Evolutionary conservation across 2,329 filamentous ascomycete genomes (phyloP).

Genomic region (Aspergillus cejpii): DNA sequence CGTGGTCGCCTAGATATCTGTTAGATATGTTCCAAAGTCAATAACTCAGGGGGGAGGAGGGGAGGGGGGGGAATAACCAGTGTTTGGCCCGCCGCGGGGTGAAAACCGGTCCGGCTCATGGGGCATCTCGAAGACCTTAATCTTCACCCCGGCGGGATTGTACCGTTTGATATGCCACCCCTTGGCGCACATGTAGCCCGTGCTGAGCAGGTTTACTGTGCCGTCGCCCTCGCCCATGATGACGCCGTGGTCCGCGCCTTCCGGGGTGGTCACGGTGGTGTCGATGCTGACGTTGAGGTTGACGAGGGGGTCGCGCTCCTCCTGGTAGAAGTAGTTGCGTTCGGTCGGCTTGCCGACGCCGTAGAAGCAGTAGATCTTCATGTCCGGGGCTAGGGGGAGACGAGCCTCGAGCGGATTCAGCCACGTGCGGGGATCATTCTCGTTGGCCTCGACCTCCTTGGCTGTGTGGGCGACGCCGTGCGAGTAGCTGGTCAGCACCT

Average conservation of each 20-base stretch:
- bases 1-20: constrained; percentile 69
- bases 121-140: constrained; percentile 90
- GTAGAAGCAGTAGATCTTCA: constrained; percentile 98
- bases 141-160: constrained; percentile 73
- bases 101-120: constrained; percentile 92
- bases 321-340: constrained; percentile 82
- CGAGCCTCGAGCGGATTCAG: constrained; percentile 91
- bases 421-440: constrained; percentile 75
- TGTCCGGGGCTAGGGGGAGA: constrained; percentile 73
- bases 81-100: constrained; percentile 64
- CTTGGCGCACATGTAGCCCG: constrained; percentile 93
- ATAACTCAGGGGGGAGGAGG: constrained; percentile 29
- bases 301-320: constrained; percentile 59
- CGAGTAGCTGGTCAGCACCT: constrained; percentile 70
- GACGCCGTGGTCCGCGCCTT: constrained; percentile 71
- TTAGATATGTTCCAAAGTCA: background rate
- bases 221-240: constrained; percentile 93
- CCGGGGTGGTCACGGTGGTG: constrained; percentile 43
- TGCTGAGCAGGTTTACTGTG: constrained; percentile 85
- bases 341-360: constrained; percentile 90
- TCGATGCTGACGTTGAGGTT: constrained; percentile 50
- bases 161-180: constrained; percentile 93
- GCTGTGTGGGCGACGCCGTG: constrained; percentile 76
- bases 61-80: constrained; percentile 47
- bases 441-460: constrained; percentile 74